phyloP scores from a whole-genome alignment of 192 early-diverging fungal genomes.

The Chytriomyces sp. region DNA sequence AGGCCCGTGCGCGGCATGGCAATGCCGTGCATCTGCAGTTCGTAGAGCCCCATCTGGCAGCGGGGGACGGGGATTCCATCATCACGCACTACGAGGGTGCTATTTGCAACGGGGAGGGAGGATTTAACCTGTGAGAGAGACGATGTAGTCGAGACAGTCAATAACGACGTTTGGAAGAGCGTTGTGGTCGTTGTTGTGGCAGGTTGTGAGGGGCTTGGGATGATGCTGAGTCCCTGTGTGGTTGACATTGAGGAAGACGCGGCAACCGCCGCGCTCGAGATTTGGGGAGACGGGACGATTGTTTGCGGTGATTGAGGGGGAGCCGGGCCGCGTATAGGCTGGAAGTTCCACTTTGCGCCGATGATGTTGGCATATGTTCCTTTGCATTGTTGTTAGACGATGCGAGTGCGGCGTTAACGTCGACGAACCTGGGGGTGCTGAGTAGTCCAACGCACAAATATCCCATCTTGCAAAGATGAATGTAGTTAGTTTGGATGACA shows the following conservation, averaged over 20 bases:
- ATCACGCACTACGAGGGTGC: neutral
- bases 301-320: neutral
- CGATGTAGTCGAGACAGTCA: no score
- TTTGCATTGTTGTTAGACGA: no score
- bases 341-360: neutral
- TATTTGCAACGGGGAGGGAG: no score
- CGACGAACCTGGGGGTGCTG: neutral
- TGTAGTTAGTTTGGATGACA: no score
- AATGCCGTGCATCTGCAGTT: neutral
- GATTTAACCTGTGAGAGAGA: neutral
- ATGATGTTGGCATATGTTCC: neutral
- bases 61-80: neutral
- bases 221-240: no score
- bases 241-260: no score
- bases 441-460: neutral
- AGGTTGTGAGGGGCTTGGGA: no score
- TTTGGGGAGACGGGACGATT: neutral
- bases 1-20: neutral
- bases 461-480: no score
- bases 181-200: no score
- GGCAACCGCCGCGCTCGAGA: no score
- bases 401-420: neutral
- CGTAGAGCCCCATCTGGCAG: neutral
- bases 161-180: no score
- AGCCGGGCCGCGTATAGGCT: neutral